Base-by-base conservation (phyloP, 306 rosid genomes). In the Argentina anserina region DNA sequence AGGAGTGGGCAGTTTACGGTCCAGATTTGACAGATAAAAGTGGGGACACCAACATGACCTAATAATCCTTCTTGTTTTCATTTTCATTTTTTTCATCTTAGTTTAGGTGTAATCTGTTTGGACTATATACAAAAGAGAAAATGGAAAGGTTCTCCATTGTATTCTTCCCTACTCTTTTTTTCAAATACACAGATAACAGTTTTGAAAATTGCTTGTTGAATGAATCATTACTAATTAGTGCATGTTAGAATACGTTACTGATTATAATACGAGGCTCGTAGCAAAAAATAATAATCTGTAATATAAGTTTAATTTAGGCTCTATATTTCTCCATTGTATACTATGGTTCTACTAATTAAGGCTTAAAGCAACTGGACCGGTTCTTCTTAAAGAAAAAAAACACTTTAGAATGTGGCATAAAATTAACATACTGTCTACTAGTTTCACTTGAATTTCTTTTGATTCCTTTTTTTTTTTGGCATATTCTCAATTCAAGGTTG, bases 41-140 rank as follows among this genome's bases (percentile, higher is more conserved):
- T 79, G 86, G 81, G 84, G 75, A 81, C 79, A 72, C 82, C 92
- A 82, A 82, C 77, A 76, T 81, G 90, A 56, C 76, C 52, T 53
- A 74, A 79, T 78, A 78, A 79, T 78, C 88, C 84, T 72, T 64
- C 59, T 53, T 45, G 13, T 72, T 5, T 31, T 65, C 59, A 52
- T 15, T 65, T 53, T 28, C 39, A 26, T 53, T 53, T 50, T 50
- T 34, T 36, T 41, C 11, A 20, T 41, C 33, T 61, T 31, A 75
- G 28, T 37, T 29, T 59, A 74, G 45, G 75, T 76, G 76, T 80
- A 71, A 80, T 63, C 73, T 81, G 72, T 76, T 67, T 81, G 68
- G 55, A 78, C 67, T 21, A 11, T 43, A 53, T 37, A 25, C 45
- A 71, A 40, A 40, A 28, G 15, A 58, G 21, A 7, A 18, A 66